phyloP scores from a whole-genome alignment of 176 grass and related monocot genomes.

The Tuctoria greenei region DNA sequence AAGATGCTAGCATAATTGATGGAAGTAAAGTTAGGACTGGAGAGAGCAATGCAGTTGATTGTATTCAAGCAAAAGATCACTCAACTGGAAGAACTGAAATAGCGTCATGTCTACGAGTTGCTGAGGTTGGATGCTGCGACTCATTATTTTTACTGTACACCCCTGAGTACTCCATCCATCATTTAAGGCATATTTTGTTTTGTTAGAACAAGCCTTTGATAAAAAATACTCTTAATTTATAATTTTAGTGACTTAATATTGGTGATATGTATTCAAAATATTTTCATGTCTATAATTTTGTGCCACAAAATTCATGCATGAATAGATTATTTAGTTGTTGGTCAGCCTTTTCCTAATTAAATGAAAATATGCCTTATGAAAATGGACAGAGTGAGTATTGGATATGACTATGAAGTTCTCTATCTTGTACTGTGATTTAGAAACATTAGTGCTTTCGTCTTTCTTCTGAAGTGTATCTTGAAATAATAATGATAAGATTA shows the following conservation, averaged over 20 bases:
- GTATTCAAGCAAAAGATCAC: constrained; percentile 85
- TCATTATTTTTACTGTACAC: neutral
- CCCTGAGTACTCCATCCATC: neutral
- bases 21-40: constrained; percentile 75
- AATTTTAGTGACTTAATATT: neutral
- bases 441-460: neutral
- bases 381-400: neutral
- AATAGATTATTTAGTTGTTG: neutral
- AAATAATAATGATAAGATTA: neutral
- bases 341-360: neutral
- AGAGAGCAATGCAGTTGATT: constrained; percentile 68
- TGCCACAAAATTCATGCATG: neutral
- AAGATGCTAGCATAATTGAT: constrained; percentile 58
- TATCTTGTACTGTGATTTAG: constrained; percentile 10
- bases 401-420: neutral
- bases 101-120: constrained; percentile 85
- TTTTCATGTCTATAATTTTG: neutral
- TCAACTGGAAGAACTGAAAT: constrained; percentile 83
- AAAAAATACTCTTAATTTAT: neutral
- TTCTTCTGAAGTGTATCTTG: neutral
- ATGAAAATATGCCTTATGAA: neutral
- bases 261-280: neutral
- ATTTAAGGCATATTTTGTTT: neutral
- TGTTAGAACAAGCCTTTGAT: neutral
- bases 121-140: constrained; percentile 66